Conservation (phyloP, 2,329 filamentous ascomycete species). For the Tolypocladium tropicale region DNA sequence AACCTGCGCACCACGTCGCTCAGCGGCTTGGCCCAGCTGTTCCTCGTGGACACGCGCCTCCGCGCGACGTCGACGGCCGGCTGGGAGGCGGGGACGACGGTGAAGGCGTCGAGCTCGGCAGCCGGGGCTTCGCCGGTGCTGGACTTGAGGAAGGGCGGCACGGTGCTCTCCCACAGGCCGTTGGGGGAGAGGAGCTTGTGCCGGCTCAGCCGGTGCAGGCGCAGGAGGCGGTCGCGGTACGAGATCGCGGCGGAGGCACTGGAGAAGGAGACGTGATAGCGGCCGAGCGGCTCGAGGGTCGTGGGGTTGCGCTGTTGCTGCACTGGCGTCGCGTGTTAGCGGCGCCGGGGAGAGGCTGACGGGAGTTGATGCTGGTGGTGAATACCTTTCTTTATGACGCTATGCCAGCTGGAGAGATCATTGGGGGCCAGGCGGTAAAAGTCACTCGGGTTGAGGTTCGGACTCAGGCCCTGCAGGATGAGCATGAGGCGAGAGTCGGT, state of each 20-base stretch:
- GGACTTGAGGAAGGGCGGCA: conserved; percentile 15
- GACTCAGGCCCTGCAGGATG: conserved; percentile 47
- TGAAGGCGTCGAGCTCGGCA: conserved; percentile 15
- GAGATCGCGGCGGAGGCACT: conserved; percentile 45
- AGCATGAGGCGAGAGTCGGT: conserved; percentile 28
- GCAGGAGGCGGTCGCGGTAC: conserved; percentile 38
- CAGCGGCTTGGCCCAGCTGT: conserved; percentile 16
- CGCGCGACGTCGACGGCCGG: conserved; percentile 5
- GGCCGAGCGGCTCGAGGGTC: conserved; percentile 52
- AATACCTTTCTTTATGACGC: conserved; percentile 47
- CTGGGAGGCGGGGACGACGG: conserved; percentile 17
- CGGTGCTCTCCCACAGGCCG: conserved; percentile 19
- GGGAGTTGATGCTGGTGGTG: background rate
- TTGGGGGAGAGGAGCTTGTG: conserved; percentile 16
- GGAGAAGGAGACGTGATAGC: conserved; percentile 62
- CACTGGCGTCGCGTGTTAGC: conserved; percentile 22
- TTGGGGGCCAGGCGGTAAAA: conserved; percentile 58
- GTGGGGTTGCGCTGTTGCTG: conserved; percentile 54
- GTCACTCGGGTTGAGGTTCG: conserved; percentile 53
- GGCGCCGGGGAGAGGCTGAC: conserved; percentile 1
- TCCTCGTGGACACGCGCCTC: conserved; percentile 10
- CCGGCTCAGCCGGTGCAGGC: conserved; percentile 20
- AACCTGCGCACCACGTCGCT: conserved; percentile 10
- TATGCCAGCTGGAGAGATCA: conserved; percentile 59
- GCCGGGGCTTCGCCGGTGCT: conserved; percentile 5